Evolutionary conservation across 495 filamentous ascomycete species (phyloP), one percentile per base, ranked within the genome.

Genomic region (Chaetomium cochliodes): DNA sequence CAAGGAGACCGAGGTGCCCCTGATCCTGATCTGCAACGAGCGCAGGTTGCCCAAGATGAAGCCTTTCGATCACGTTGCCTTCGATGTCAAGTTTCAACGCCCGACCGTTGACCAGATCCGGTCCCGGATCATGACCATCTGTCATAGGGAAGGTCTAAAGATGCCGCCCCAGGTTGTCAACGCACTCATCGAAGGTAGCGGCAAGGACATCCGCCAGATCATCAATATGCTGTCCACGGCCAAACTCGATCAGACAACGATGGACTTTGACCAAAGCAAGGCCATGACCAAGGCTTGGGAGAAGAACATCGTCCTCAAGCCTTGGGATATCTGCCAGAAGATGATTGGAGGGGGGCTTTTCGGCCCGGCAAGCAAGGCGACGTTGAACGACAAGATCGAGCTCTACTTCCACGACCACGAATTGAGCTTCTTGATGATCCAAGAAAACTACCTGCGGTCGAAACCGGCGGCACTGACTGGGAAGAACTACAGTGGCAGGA

Each of bases 371-470:
- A 93, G 90, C 75, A 96, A 88, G 63, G 79, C 89, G 9, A 93
- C 92, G 0, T 78, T 98, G 53, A 97, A 96, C 70, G 93, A 99
- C 73, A 99, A 99, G 79, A 92, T 92, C 63, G 93, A 98, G 77
- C 86, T 99, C 2, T 99, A 99, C 77, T 99, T 99, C 82, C 97
- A 98, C 72, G 94, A 99, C 68, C 93, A 97, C 69, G 94, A 99
- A 69, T 93, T 97, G 75, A 96, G 91, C 71, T 91, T 88, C 69
- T 76, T 99, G 58, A 98, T 99, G 96, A 85, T 99, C 64, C 93
- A 99, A 73, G 94, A 99, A 75, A 98, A 99, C 69, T 99, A 98
- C 69, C 80, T 99, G 4, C 88, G 85, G 60, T 92, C 92, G 0
- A 88, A 83, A 51, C 96, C 93, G 16, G 80, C 84, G 11, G 81